These are phyloP conservation scores for Skeletonema marinoi DNA, from an alignment of 108 stramenopile species.

Conservation along the genomic window DNA sequence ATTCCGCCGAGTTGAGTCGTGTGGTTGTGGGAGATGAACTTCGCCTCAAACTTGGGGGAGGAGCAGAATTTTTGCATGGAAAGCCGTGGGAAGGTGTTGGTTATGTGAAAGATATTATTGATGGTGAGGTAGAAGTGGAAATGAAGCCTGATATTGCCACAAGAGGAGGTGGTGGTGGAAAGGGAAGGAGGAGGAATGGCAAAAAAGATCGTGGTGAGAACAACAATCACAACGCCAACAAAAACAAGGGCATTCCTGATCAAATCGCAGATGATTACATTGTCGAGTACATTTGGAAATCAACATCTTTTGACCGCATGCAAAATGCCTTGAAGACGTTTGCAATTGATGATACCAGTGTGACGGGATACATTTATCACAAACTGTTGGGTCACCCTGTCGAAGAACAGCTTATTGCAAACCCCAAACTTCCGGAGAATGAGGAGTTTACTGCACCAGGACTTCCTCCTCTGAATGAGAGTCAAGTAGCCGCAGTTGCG, in stretches of 20 bases:
- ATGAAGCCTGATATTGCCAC: slow-evolving; percentile 47
- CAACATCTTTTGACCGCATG: slow-evolving; percentile 97
- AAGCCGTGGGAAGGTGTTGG: slow-evolving; percentile 91
- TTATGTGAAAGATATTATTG: slow-evolving; percentile 87
- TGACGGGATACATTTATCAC: slow-evolving; percentile 98
- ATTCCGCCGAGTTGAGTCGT: slow-evolving; percentile 73
- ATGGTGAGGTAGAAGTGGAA: slow-evolving; percentile 93
- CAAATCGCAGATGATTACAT: slow-evolving; percentile 89
- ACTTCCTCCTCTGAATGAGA: slow-evolving; percentile 94
- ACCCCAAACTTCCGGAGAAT: slow-evolving; percentile 58
- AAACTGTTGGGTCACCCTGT: slow-evolving; percentile 96
- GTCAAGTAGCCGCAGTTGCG: slow-evolving; percentile 91
- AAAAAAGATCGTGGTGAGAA: slow-evolving; percentile 17
- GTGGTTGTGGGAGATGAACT: slow-evolving; percentile 96
- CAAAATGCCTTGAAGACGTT: slow-evolving; percentile 97
- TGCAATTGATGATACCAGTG: slow-evolving; percentile 96
- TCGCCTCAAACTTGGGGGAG: slow-evolving; percentile 81
- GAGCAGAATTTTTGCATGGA: slow-evolving; percentile 80
- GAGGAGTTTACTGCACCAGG: slow-evolving; percentile 90
- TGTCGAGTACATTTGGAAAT: slow-evolving; percentile 98
- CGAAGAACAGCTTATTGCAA: slow-evolving; percentile 90
- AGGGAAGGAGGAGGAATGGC: slow-evolving; percentile 18
- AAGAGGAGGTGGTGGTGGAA: slow-evolving; percentile 32
- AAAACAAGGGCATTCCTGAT: slow-evolving; percentile 61
- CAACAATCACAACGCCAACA: slow-evolving; percentile 3